phyloP scores from a whole-genome alignment of 306 rosid species.

The Acmispon strigosus region DNA sequence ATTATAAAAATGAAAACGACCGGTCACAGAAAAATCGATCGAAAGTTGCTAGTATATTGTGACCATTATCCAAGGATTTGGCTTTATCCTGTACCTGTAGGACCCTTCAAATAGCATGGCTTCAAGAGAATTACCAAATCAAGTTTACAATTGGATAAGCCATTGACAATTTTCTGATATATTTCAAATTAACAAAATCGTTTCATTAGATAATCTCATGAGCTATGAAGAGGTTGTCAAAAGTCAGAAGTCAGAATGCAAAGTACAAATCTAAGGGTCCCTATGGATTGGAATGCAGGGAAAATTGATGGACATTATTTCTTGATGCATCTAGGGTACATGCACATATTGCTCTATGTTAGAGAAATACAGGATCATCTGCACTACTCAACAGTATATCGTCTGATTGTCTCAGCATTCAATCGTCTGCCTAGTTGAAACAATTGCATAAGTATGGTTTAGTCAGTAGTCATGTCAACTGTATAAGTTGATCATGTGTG shows the following conservation, averaged over 20 bases:
- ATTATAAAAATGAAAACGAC: background rate
- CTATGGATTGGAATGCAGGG: background rate
- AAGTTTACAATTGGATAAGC: background rate
- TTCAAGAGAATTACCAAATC: background rate
- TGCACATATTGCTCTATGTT: too few relatives aligned
- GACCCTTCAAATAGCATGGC: background rate
- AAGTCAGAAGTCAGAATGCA: background rate
- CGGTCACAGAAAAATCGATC: background rate
- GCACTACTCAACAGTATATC: too few relatives aligned
- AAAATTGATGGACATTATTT: background rate
- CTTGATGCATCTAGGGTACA: too few relatives aligned
- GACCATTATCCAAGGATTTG: background rate
- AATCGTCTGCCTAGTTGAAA: too few relatives aligned
- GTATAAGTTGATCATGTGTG: too few relatives aligned
- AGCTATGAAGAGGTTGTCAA: background rate
- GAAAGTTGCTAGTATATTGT: background rate
- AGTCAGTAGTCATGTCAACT: too few relatives aligned
- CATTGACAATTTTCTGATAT: background rate
- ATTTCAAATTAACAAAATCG: background rate
- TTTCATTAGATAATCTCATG: background rate
- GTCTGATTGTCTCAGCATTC: too few relatives aligned
- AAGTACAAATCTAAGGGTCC: background rate
- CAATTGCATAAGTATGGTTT: too few relatives aligned
- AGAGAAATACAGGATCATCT: too few relatives aligned
- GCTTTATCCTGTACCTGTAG: background rate